A percentile compares a stretch with the other conserved stretches of the same genome.
phyloP scores from a whole-genome alignment of 345 rosid genomes.

The Cardamine chenopodiifolia region DNA sequence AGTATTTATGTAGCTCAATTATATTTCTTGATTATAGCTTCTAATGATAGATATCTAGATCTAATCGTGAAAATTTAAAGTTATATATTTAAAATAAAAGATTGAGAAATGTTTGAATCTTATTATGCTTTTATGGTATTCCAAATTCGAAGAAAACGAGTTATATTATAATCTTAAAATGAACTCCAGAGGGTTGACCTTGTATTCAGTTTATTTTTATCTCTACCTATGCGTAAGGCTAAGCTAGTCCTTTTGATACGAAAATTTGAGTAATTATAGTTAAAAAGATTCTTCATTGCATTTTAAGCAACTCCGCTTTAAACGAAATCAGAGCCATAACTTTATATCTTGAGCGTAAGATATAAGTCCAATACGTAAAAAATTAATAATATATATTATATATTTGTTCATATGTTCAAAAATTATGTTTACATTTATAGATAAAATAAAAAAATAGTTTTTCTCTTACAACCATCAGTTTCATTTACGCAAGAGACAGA shows the following conservation, averaged over 20 bases:
- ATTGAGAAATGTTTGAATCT: neutral
- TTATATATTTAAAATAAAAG: neutral
- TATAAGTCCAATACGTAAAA: neutral
- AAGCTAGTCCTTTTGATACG: constrained; percentile 13
- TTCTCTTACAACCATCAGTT: constrained; percentile 1
- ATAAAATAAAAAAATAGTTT: neutral
- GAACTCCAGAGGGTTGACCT: constrained; percentile 37
- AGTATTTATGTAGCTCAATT: neutral
- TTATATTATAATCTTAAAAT: constrained; percentile 21
- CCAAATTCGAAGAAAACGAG: constrained; percentile 13
- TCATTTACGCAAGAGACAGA: neutral
- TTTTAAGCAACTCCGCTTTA: constrained; percentile 31
- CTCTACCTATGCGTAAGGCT: constrained; percentile 10
- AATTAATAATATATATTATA: neutral
- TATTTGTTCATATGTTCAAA: neutral
- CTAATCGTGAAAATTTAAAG: neutral
- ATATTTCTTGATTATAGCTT: neutral
- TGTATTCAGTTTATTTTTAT: constrained; percentile 1
- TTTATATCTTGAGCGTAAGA: neutral
- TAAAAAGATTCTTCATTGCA: constrained; percentile 29
- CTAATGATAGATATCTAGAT: neutral
- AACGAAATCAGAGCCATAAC: constrained; percentile 7
- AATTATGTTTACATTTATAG: neutral
- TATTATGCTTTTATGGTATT: constrained; percentile 6
- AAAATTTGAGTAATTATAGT: neutral